These are phyloP conservation scores for Starmera stellimalicola DNA, from an alignment of 1,139 yeast species.

Conservation along the genomic window DNA sequence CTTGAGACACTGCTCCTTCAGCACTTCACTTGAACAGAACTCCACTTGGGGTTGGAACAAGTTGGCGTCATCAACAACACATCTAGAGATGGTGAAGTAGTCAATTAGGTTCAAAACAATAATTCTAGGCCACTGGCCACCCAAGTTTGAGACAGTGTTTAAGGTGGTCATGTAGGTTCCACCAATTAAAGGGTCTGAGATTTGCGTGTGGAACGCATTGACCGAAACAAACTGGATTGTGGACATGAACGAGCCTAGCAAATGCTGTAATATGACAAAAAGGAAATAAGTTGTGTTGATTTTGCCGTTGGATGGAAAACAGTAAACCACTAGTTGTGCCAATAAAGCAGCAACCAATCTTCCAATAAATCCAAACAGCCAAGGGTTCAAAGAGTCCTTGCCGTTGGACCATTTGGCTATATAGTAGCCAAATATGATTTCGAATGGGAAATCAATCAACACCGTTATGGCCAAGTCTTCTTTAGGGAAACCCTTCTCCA, in stretches of 20 bases:
- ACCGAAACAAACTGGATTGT: slow-evolving; percentile 93
- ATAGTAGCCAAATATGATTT: slow-evolving; percentile 87
- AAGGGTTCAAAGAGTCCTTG: slow-evolving; percentile 62
- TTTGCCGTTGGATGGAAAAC: slow-evolving; percentile 48
- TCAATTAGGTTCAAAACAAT: slow-evolving; percentile 75
- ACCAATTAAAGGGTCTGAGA: slow-evolving; percentile 93
- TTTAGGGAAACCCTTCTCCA: slow-evolving; percentile 89
- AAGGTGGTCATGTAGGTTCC: slow-evolving; percentile 97
- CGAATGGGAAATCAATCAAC: slow-evolving; percentile 91
- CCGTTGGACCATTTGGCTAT: slow-evolving; percentile 94
- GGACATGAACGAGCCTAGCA: slow-evolving; percentile 83
- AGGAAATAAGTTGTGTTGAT: slow-evolving; percentile 41
- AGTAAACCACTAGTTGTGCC: slow-evolving; percentile 65
- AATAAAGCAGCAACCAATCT: slow-evolving; percentile 64
- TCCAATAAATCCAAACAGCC: slow-evolving; percentile 88
- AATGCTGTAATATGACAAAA: slow-evolving; percentile 69
- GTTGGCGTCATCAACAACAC: slow-evolving; percentile 25
- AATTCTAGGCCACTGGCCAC: slow-evolving; percentile 96
- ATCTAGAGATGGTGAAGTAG: slow-evolving; percentile 55
- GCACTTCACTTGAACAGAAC: slow-evolving; percentile 31
- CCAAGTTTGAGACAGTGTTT: slow-evolving; percentile 85
- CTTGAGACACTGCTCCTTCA: slow-evolving; percentile 39
- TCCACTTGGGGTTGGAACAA: slow-evolving; percentile 16
- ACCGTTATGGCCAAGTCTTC: slow-evolving; percentile 93
- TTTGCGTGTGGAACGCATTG: slow-evolving; percentile 88